Conservation (phyloP, 2,329 filamentous ascomycete genomes). For the Juglanconis oblonga region DNA sequence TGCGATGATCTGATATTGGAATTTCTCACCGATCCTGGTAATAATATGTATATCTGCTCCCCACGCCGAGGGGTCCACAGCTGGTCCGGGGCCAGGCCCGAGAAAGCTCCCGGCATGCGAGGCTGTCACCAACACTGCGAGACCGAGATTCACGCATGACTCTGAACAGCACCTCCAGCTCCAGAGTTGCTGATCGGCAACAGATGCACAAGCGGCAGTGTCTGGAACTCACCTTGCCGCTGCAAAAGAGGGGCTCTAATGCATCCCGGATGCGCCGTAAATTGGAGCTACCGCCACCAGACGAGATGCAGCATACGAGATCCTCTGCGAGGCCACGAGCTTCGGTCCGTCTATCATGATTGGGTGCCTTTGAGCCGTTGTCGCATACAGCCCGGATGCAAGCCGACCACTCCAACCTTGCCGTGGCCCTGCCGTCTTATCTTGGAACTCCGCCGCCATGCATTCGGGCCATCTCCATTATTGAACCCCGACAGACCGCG, state of each 20-base stretch:
- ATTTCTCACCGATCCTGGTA: background rate
- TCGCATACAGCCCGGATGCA: background rate
- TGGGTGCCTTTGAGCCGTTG: background rate
- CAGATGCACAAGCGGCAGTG: background rate
- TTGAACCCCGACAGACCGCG: background rate
- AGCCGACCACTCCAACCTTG: background rate
- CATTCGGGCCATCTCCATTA: background rate
- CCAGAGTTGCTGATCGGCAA: background rate
- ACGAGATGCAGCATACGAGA: background rate
- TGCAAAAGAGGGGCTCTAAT: background rate
- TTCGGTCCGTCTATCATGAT: background rate
- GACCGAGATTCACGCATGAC: background rate
- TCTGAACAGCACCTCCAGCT: background rate
- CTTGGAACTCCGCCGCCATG: background rate
- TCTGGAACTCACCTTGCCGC: background rate
- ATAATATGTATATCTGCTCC: background rate
- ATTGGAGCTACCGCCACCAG: background rate
- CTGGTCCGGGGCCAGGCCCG: background rate
- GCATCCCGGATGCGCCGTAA: background rate
- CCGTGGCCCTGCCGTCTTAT: conserved; percentile 3
- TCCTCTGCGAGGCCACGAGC: conserved; percentile 1
- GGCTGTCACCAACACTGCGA: background rate
- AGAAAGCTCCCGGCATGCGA: background rate
- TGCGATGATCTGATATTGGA: background rate
- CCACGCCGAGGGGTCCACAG: background rate